These are phyloP conservation scores for Pachysandra terminalis DNA, from an alignment of 164 flowering plant genomes.

Conservation along the genomic window DNA sequence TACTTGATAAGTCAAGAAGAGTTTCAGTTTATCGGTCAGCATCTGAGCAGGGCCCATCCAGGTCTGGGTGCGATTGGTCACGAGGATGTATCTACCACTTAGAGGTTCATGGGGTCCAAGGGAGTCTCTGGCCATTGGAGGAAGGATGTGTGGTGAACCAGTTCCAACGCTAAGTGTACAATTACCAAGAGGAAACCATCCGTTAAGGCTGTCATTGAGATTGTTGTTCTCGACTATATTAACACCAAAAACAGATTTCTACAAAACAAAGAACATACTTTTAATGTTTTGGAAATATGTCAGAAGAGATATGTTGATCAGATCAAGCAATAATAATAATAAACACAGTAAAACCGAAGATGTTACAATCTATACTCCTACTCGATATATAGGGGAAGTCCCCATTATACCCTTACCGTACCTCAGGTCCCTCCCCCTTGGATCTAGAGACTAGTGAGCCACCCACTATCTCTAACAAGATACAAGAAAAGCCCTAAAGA, in stretches of 20 bases:
- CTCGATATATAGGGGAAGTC: no score
- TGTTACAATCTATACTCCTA: no score
- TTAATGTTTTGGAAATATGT: background rate
- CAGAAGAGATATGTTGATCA: no score
- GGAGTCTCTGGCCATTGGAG: conserved; percentile 83
- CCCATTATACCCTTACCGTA: no score
- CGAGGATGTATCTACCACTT: conserved; percentile 75
- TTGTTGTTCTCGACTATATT: conserved; percentile 73
- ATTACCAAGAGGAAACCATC: conserved; percentile 88
- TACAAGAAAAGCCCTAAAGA: background rate
- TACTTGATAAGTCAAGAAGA: conserved; percentile 85
- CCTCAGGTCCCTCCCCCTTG: no score
- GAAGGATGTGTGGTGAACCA: conserved; percentile 83
- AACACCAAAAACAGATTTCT: conserved; percentile 71
- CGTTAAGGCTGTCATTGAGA: conserved; percentile 58
- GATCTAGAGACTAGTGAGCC: no score
- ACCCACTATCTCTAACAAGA: no score
- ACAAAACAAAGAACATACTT: conserved; percentile 16
- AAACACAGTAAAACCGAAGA: no score
- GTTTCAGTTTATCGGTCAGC: conserved; percentile 77
- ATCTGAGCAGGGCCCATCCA: conserved; percentile 99
- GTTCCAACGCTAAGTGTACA: conserved; percentile 56
- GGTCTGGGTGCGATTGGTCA: conserved; percentile 74
- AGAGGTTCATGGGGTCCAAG: conserved; percentile 74
- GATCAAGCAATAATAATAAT: no score